phyloP scores from a whole-genome alignment of 257 asterid genomes.

The Penstemon eatonii region DNA sequence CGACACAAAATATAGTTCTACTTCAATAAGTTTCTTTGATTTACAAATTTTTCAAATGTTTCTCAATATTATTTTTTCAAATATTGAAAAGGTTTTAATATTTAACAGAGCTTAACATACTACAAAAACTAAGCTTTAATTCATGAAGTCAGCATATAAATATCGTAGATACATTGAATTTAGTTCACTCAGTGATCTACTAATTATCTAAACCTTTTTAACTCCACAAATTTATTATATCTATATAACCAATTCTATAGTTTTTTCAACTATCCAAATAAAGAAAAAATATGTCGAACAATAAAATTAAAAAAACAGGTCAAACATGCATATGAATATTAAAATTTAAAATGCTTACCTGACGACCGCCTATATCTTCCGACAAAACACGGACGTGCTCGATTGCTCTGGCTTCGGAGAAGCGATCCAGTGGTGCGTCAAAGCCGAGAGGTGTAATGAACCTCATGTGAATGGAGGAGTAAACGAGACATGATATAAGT shows the following conservation, averaged over 20 bases:
- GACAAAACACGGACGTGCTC: conserved; percentile 92
- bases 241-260: neutral
- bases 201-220: neutral
- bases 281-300: neutral
- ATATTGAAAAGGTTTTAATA: too few species aligned
- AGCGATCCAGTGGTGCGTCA: conserved; percentile 85
- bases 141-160: conserved; percentile 9
- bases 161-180: neutral
- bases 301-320: neutral
- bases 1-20: too few species aligned
- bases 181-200: conserved; percentile 15
- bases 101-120: too few species aligned
- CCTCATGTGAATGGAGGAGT: conserved; percentile 67
- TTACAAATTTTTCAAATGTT: too few species aligned
- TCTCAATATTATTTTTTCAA: too few species aligned
- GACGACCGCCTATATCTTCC: conserved; percentile 89
- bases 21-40: too few species aligned
- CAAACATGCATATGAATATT: conserved; percentile 18
- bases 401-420: conserved; percentile 91
- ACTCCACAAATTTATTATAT: neutral
- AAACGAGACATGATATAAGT: conserved; percentile 42
- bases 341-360: conserved; percentile 46
- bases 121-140: too few species aligned
- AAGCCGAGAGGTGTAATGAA: conserved; percentile 72
- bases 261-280: conserved; percentile 9